A percentile compares a stretch with the other conserved stretches of the same genome.
phyloP scores from a whole-genome alignment of 768 basidiomycete species.

The Boletellus ananas region DNA sequence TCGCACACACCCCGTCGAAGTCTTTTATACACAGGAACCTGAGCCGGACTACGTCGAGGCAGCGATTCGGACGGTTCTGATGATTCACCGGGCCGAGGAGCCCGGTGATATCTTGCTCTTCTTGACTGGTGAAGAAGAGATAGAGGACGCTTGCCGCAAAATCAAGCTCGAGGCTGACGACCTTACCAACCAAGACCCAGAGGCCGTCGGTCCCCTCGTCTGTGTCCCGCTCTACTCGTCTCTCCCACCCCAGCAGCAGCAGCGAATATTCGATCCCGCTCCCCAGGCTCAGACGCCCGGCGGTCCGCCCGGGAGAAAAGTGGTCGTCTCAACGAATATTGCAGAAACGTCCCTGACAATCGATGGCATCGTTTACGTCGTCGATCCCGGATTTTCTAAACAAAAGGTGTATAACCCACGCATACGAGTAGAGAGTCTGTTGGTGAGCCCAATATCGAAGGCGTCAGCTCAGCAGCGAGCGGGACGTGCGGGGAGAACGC shows the following conservation, averaged over 20 bases:
- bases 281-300: slow-evolving; percentile 57
- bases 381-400: slow-evolving; percentile 96
- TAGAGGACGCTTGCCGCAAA: slow-evolving; percentile 92
- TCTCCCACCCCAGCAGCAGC: slow-evolving; percentile 91
- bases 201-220: slow-evolving; percentile 76
- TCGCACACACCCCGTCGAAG: slow-evolving; percentile 92
- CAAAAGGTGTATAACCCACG: slow-evolving; percentile 98
- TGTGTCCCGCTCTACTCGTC: slow-evolving; percentile 96
- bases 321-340: slow-evolving; percentile 95
- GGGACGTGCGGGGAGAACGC: slow-evolving; percentile 92
- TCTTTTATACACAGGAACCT: slow-evolving; percentile 89
- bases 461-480: slow-evolving; percentile 95
- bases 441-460: slow-evolving; percentile 95
- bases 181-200: slow-evolving; percentile 63
- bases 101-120: slow-evolving; percentile 91
- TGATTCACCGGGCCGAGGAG: slow-evolving; percentile 96
- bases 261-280: slow-evolving; percentile 91
- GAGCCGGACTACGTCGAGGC: slow-evolving; percentile 97
- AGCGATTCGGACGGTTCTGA: slow-evolving; percentile 90
- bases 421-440: slow-evolving; percentile 89
- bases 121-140: slow-evolving; percentile 98
- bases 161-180: slow-evolving; percentile 91
- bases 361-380: slow-evolving; percentile 99
- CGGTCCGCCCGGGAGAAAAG: slow-evolving; percentile 86
- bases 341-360: slow-evolving; percentile 98